Percentiles rank a stretch among this genome's conserved stretches.
These are phyloP conservation scores for Fraxinus velutina DNA, from an alignment of 305 asterid genomes.

Conservation along the genomic window DNA sequence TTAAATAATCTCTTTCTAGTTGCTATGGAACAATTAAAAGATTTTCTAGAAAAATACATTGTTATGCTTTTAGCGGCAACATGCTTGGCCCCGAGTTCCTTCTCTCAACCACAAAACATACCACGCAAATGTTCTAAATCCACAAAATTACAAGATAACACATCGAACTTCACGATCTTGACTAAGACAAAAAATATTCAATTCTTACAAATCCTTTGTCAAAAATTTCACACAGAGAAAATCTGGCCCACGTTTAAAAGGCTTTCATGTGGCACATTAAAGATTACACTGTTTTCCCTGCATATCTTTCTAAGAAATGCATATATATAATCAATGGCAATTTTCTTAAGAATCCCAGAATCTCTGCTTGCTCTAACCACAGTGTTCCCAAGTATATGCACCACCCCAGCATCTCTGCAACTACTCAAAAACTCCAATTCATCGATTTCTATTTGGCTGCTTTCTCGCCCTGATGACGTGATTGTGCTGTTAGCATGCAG, in stretches of 20 bases:
- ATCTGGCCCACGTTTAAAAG: conserved; percentile 91
- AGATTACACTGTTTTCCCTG: conserved; percentile 95
- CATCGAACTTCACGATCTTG: background rate
- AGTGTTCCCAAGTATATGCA: conserved; percentile 90
- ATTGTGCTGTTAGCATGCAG: conserved; percentile 32
- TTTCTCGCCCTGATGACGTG: conserved; percentile 50
- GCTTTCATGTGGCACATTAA: conserved; percentile 95
- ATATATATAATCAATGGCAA: conserved; percentile 80
- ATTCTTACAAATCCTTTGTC: background rate
- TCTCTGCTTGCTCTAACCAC: conserved; percentile 79
- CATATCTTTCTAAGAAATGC: conserved; percentile 97
- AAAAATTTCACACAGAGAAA: conserved; percentile 55
- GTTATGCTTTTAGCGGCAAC: background rate
- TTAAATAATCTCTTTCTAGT: background rate
- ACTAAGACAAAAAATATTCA: background rate
- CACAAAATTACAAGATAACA: background rate
- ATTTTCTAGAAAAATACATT: background rate
- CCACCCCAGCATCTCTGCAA: conserved; percentile 91
- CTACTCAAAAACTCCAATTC: conserved; percentile 73
- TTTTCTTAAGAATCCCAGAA: conserved; percentile 64
- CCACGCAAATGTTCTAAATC: background rate
- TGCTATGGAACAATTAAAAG: background rate
- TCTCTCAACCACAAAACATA: background rate
- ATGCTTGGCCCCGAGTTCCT: background rate
- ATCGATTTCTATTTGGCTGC: conserved; percentile 59